Evolutionary conservation across 768 basidiomycete genomes (phyloP).

Genomic region (Daedaleopsis sinensis): DNA sequence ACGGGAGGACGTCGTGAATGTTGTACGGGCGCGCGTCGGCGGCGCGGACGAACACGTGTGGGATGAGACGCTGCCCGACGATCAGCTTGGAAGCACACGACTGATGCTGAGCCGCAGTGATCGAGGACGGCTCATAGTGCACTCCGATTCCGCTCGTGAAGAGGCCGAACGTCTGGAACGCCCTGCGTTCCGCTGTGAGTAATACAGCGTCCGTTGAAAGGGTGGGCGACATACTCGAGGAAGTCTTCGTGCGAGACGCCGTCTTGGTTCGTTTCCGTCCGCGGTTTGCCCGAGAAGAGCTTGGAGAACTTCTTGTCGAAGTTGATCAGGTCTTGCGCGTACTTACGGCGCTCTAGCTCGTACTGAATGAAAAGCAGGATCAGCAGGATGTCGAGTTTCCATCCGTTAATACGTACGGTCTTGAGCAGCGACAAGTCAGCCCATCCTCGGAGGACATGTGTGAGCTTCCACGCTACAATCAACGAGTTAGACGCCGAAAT

Average conservation of each 20-base stretch:
- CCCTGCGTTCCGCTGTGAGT: constrained; percentile 29
- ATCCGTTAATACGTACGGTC: constrained; percentile 37
- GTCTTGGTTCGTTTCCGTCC: constrained; percentile 36
- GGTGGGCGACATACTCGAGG: constrained; percentile 37
- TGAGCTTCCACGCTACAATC: constrained; percentile 52
- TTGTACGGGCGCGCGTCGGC: constrained; percentile 50
- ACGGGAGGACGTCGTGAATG: constrained; percentile 53
- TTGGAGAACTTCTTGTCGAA: constrained; percentile 56
- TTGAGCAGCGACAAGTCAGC: constrained; percentile 48
- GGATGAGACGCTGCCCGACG: constrained; percentile 53
- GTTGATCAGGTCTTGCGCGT: constrained; percentile 55
- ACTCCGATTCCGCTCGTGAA: constrained; percentile 53
- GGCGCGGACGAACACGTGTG: constrained; percentile 47
- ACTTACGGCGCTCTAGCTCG: constrained; percentile 57
- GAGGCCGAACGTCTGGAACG: constrained; percentile 47
- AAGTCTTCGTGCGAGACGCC: constrained; percentile 56
- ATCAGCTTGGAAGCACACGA: constrained; percentile 41
- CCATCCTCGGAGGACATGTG: constrained; percentile 50
- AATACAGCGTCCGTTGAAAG: background rate
- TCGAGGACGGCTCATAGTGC: constrained; percentile 47
- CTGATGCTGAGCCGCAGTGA: constrained; percentile 39
- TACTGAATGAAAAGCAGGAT: constrained; percentile 37
- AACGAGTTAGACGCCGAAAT: background rate
- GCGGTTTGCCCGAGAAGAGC: constrained; percentile 57
- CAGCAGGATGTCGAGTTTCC: too few species aligned